Percentiles rank a stretch among this genome's conserved stretches.
Evolutionary conservation across 257 asterid genomes (phyloP).

Genomic region (Rehmannia glutinosa): DNA sequence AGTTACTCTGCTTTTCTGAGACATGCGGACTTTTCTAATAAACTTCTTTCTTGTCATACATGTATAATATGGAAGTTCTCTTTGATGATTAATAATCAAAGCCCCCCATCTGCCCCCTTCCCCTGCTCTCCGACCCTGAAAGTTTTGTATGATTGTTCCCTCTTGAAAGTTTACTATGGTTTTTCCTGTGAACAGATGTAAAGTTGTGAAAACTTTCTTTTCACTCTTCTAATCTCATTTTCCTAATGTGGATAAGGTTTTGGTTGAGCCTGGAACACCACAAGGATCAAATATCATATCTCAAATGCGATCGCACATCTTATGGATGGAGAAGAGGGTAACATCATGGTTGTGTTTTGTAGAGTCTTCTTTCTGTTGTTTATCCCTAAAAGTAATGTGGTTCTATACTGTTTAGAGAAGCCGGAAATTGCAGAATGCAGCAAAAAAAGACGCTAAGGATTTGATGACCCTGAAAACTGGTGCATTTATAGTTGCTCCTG

Average conservation of each 20-base stretch:
- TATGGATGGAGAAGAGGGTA: slow-evolving; percentile 98
- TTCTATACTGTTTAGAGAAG: slow-evolving; percentile 46
- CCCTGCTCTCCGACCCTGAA: no score
- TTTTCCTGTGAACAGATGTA: slow-evolving; percentile 1
- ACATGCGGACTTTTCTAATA: not conserved
- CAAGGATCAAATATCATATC: slow-evolving; percentile 93
- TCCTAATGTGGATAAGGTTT: slow-evolving; percentile 45
- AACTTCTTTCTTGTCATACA: not conserved
- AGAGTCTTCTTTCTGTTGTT: slow-evolving; percentile 2
- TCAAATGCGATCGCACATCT: slow-evolving; percentile 88
- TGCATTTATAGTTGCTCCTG: slow-evolving; percentile 93
- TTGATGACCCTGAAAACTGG: slow-evolving; percentile 65
- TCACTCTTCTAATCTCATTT: not conserved
- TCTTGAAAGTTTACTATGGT: not conserved
- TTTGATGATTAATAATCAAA: not conserved
- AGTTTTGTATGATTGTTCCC: not conserved
- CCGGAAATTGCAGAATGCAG: slow-evolving; percentile 53
- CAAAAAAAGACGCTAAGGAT: slow-evolving; percentile 41
- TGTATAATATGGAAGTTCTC: not conserved
- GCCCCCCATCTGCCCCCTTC: no score
- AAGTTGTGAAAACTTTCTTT: not conserved
- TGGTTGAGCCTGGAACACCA: slow-evolving; percentile 97
- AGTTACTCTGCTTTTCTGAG: not conserved
- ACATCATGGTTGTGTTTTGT: slow-evolving; percentile 15
- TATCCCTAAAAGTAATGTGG: slow-evolving; percentile 14